A percentile compares a stretch with the other conserved stretches of the same genome.
Evolutionary conservation across 2,329 filamentous ascomycete species (phyloP).

Genomic region (Colletotrichum sp.): DNA sequence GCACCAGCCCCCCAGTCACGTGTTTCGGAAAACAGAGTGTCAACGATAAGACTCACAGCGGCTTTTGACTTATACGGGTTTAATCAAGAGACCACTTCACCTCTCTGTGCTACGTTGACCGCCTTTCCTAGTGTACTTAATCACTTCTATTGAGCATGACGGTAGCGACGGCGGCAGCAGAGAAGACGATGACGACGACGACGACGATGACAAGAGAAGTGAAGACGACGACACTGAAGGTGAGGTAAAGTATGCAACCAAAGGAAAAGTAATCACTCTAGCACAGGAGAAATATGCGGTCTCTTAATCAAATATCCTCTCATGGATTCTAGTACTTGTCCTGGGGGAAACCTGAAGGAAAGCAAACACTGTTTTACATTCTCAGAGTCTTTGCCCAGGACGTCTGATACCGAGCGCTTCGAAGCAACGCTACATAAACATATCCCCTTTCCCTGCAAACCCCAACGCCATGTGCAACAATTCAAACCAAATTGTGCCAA

Average conservation of each 20-base stretch:
- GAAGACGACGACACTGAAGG: no score
- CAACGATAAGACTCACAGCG: no score
- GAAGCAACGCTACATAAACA: not conserved
- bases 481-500: no score
- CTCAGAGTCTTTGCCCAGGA: not conserved
- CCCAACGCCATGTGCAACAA: not conserved
- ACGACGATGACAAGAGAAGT: no score
- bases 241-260: no score
- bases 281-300: not conserved
- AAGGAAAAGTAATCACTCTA: not conserved
- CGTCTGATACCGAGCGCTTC: not conserved
- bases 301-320: not conserved
- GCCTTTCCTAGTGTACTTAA: no score
- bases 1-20: no score
- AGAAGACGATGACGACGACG: no score
- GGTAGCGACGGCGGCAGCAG: no score
- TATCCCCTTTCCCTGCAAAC: not conserved
- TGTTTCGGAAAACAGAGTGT: no score
- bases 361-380: not conserved
- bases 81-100: not conserved
- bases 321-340: not conserved
- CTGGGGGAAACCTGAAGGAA: not conserved
- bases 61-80: not conserved
- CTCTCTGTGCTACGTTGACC: not conserved
- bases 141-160: no score